A percentile compares a stretch with the other conserved stretches of the same genome.
phyloP scores from a whole-genome alignment of 192 early-diverging fungal species.

The Entophlyctis helioformis region DNA sequence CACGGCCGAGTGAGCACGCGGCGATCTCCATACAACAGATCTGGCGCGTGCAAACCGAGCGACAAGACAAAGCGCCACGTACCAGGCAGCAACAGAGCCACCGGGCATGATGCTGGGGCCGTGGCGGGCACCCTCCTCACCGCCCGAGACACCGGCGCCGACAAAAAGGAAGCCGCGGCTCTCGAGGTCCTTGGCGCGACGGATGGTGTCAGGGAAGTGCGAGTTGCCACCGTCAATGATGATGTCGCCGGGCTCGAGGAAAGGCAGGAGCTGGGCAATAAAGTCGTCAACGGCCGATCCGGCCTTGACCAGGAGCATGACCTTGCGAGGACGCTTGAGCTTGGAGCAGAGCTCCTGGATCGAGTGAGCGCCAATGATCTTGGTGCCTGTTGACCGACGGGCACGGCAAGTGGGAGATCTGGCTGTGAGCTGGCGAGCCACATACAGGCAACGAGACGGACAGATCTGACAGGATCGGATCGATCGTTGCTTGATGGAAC shows the following conservation, averaged over 20 bases:
- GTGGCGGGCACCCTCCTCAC: slow-evolving; percentile 96
- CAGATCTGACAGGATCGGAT: too few species aligned
- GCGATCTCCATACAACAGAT: not conserved
- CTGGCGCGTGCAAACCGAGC: not conserved
- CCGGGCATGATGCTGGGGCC: slow-evolving; percentile 98
- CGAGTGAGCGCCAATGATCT: slow-evolving; percentile 87
- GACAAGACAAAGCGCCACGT: slow-evolving; percentile 3
- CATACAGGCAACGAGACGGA: too few species aligned
- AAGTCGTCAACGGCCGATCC: slow-evolving; percentile 90
- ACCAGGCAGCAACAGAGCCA: slow-evolving; percentile 87
- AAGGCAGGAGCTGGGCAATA: slow-evolving; percentile 78
- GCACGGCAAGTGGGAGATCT: too few species aligned
- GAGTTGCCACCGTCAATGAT: slow-evolving; percentile 99
- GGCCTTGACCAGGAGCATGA: slow-evolving; percentile 98
- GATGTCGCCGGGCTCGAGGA: slow-evolving; percentile 81
- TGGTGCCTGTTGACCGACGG: too few species aligned
- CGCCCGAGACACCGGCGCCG: slow-evolving; percentile 95
- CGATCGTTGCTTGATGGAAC: slow-evolving; percentile 1
- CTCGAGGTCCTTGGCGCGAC: slow-evolving; percentile 78
- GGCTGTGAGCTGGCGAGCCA: too few species aligned
- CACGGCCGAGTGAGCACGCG: not conserved
- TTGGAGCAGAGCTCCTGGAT: slow-evolving; percentile 88
- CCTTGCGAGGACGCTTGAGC: slow-evolving; percentile 91
- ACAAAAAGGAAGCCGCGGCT: slow-evolving; percentile 89
- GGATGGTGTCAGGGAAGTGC: slow-evolving; percentile 93